These are phyloP conservation scores for Aspergillus brasiliensis DNA, from an alignment of 2,329 filamentous ascomycete species.

Conservation along the genomic window DNA sequence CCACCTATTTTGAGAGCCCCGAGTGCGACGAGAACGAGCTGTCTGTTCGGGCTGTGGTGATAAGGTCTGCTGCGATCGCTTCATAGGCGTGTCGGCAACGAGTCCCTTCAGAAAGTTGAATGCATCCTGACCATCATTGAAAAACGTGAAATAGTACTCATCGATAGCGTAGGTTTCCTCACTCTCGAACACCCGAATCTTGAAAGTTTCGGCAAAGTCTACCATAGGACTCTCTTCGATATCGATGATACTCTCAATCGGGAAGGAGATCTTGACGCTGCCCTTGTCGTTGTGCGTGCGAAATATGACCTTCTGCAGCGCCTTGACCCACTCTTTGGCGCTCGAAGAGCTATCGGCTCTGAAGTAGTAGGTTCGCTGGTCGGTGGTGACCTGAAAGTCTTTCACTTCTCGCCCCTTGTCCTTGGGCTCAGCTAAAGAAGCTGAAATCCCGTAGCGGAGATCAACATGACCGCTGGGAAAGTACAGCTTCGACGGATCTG, in stretches of 20 bases:
- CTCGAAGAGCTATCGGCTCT: conserved; percentile 83
- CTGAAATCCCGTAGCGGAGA: conserved; percentile 85
- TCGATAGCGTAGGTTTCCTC: conserved; percentile 94
- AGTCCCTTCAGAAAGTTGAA: conserved; percentile 74
- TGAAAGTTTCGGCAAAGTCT: conserved; percentile 90
- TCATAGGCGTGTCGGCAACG: conserved; percentile 64
- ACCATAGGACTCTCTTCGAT: conserved; percentile 89
- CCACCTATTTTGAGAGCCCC: conserved; percentile 22
- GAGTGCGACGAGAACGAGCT: conserved; percentile 19
- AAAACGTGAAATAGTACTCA: conserved; percentile 98
- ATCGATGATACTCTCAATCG: conserved; percentile 85
- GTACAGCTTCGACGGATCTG: conserved; percentile 80
- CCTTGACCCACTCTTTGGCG: conserved; percentile 95
- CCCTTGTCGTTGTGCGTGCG: conserved; percentile 94
- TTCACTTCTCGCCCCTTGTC: conserved; percentile 70
- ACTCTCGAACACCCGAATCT: conserved; percentile 88
- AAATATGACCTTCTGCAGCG: conserved; percentile 91
- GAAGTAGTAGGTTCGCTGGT: conserved; percentile 82
- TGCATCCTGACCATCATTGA: conserved; percentile 80
- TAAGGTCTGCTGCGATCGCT: conserved; percentile 36
- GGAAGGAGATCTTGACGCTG: conserved; percentile 92
- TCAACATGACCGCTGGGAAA: conserved; percentile 92
- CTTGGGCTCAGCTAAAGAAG: conserved; percentile 69
- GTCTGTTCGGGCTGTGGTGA: conserved; percentile 20
- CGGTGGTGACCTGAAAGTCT: conserved; percentile 78